Evolutionary conservation across 371 early-diverging fungal genomes (phyloP).

Genomic region (Mortierella sp.): DNA sequence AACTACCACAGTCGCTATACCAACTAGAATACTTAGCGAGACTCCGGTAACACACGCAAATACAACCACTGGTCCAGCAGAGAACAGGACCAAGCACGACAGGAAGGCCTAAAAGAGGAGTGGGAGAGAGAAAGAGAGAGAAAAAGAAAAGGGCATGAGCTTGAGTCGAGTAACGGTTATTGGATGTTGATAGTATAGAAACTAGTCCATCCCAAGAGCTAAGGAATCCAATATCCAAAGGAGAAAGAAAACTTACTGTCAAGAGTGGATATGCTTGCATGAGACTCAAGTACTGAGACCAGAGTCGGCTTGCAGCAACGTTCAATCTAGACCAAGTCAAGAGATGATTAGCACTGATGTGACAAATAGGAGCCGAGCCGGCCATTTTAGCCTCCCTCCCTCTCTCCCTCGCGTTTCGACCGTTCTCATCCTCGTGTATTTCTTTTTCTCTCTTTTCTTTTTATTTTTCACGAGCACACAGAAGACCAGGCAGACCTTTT

Average conservation of each 20-base stretch:
- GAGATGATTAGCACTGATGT: neutral
- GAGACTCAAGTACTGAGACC: constrained; percentile 22
- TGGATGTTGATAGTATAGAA: too few species aligned
- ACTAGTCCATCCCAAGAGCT: too few species aligned
- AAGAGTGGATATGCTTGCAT: constrained; percentile 20
- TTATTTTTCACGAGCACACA: too few species aligned
- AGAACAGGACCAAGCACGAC: constrained; percentile 26
- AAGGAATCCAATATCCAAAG: neutral
- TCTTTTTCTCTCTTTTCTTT: neutral
- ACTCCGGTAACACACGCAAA: constrained; percentile 42
- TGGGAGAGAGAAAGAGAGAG: neutral
- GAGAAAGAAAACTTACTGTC: constrained; percentile 19
- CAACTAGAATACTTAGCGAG: constrained; percentile 31
- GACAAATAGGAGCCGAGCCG: neutral
- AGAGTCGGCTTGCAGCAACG: constrained; percentile 1
- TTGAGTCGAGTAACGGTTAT: too few species aligned
- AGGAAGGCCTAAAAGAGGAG: constrained; percentile 21
- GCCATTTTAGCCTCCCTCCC: neutral
- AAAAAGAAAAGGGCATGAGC: neutral
- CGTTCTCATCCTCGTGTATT: too few species aligned
- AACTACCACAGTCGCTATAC: constrained; percentile 26
- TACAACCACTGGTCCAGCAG: constrained; percentile 33
- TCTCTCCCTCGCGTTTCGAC: too few species aligned
- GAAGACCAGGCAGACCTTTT: neutral
- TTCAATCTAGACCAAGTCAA: constrained; percentile 8